Conservation (phyloP, 305 asterid species). For the Withania somnifera region DNA sequence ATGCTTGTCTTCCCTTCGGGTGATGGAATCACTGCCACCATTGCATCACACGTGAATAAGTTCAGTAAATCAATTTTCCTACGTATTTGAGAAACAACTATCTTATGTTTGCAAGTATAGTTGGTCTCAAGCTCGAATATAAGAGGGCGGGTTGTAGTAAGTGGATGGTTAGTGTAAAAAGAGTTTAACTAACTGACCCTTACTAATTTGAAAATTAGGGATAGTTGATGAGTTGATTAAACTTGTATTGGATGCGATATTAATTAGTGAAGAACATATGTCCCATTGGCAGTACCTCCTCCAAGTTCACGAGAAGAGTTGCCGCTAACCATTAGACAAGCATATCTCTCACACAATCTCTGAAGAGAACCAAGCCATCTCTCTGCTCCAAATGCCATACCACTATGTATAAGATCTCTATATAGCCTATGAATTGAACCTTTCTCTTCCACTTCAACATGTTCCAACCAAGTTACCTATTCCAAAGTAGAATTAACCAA, state of each 20-base stretch:
- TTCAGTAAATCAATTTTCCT: background rate
- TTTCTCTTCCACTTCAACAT: slow-evolving; percentile 80
- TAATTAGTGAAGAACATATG: background rate
- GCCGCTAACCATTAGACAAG: slow-evolving; percentile 53
- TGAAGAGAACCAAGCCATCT: slow-evolving; percentile 82
- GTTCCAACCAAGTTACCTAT: slow-evolving; percentile 92
- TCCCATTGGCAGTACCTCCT: slow-evolving; percentile 40
- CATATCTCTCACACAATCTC: slow-evolving; percentile 69
- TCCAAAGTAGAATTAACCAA: background rate
- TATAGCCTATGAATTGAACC: slow-evolving; percentile 44
- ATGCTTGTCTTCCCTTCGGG: slow-evolving; percentile 82
- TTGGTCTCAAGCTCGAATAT: background rate
- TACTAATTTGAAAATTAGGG: background rate
- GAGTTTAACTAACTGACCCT: background rate
- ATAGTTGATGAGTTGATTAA: background rate
- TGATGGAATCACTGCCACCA: slow-evolving; percentile 49
- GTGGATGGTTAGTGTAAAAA: background rate
- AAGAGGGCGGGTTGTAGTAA: background rate
- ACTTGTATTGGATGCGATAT: background rate
- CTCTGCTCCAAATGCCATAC: slow-evolving; percentile 83
- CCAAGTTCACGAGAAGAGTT: slow-evolving; percentile 63
- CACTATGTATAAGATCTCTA: slow-evolving; percentile 61
- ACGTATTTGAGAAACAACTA: background rate
- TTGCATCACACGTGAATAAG: background rate
- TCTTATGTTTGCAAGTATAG: background rate